phyloP scores from a whole-genome alignment of 2,329 filamentous ascomycete genomes.

The Claviceps fusiformis region DNA sequence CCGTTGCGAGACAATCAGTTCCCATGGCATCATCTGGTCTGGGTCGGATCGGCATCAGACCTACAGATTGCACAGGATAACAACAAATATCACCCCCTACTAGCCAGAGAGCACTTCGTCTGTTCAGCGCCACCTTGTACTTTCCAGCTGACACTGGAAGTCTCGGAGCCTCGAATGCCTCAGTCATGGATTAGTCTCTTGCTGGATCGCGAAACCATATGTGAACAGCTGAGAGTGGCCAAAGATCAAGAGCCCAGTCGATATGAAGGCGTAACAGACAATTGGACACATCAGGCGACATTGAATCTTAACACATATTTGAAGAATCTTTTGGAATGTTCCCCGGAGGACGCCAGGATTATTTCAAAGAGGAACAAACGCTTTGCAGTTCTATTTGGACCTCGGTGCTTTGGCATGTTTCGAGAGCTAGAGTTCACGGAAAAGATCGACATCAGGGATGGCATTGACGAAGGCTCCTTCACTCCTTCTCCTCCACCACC shows the following conservation, averaged over 20 bases:
- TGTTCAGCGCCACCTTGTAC: slow-evolving; percentile 30
- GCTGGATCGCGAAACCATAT: slow-evolving; percentile 30
- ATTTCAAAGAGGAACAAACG: slow-evolving; percentile 45
- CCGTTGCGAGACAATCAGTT: slow-evolving; percentile 21
- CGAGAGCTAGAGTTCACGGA: slow-evolving; percentile 35
- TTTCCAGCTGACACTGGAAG: slow-evolving; percentile 30
- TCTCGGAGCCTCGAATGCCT: slow-evolving; percentile 35
- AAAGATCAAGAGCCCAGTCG: slow-evolving; percentile 32
- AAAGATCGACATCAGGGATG: slow-evolving; percentile 21
- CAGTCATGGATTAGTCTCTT: slow-evolving; percentile 29
- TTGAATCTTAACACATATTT: slow-evolving; percentile 37
- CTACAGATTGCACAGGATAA: slow-evolving; percentile 12
- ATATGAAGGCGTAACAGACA: slow-evolving; percentile 28
- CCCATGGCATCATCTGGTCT: slow-evolving; percentile 26
- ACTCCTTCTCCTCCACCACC: slow-evolving; percentile 21
- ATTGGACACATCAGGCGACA: slow-evolving; percentile 27
- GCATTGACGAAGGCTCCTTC: slow-evolving; percentile 25
- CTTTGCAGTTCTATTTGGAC: slow-evolving; percentile 39
- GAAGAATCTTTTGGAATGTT: slow-evolving; percentile 30
- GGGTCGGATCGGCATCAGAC: slow-evolving; percentile 18
- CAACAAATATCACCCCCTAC: slow-evolving; percentile 25
- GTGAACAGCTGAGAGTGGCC: slow-evolving; percentile 24
- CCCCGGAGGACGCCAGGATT: slow-evolving; percentile 23
- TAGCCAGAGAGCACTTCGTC: slow-evolving; percentile 23
- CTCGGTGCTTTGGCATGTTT: slow-evolving; percentile 35